Percentiles rank a stretch among this genome's conserved stretches.
Conservation (phyloP, 2,329 filamentous ascomycete species). For the Anthostomella pinea region DNA sequence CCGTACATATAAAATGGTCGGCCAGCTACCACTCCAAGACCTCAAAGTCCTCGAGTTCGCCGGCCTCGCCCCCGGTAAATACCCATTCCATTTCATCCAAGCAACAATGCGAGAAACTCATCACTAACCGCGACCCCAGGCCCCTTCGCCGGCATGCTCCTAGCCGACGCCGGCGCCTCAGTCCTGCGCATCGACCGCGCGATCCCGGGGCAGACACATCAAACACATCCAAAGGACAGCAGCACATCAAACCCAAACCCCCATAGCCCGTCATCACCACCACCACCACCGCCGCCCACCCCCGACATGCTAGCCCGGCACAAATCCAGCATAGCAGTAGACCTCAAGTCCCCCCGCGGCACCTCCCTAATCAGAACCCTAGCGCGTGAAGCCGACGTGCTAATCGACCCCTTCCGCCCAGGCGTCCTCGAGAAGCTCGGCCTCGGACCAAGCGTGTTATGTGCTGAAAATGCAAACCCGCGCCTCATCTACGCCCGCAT, state of each 20-base stretch:
- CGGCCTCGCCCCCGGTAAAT: conserved; percentile 59
- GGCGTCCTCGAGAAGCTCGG: conserved; percentile 84
- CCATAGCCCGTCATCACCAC: background rate
- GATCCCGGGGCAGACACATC: conserved; percentile 42
- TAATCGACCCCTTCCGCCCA: conserved; percentile 92
- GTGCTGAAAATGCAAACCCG: conserved; percentile 66
- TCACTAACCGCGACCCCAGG: conserved; percentile 45
- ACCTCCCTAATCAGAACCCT: conserved; percentile 65
- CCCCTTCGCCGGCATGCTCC: conserved; percentile 83
- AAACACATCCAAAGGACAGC: conserved; percentile 19
- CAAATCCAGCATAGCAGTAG: conserved; percentile 76
- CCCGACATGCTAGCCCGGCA: conserved; percentile 73
- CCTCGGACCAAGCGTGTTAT: conserved; percentile 68
- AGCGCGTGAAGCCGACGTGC: conserved; percentile 63
- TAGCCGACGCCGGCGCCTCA: conserved; percentile 84
- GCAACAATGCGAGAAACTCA: background rate
- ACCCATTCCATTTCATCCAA: no score
- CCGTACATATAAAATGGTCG: conserved; percentile 37
- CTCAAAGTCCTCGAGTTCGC: conserved; percentile 60
- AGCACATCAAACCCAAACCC: no score
- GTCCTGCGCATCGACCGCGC: conserved; percentile 82
- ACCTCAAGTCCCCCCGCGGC: conserved; percentile 69
- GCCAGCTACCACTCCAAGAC: conserved; percentile 43
- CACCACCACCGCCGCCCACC: conserved; percentile 37
- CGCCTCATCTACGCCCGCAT: conserved; percentile 78